phyloP scores from a whole-genome alignment of 768 basidiomycete species.

The Nevesoporus exiguus region DNA sequence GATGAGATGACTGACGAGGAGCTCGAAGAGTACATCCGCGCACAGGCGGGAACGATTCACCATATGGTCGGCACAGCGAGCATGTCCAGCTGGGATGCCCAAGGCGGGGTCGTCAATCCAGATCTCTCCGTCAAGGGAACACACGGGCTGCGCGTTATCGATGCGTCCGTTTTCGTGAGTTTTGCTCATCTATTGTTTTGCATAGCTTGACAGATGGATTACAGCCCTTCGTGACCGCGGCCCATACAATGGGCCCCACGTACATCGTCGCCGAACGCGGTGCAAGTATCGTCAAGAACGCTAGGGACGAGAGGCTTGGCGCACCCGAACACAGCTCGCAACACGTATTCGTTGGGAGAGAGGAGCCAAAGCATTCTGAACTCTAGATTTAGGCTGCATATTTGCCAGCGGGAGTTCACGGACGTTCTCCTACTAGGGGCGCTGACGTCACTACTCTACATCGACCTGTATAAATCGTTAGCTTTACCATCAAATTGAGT shows the following conservation, averaged over 20 bases:
- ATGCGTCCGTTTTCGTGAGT: not conserved
- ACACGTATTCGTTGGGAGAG: not conserved
- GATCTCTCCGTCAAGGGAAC: not conserved
- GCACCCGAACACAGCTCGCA: not conserved
- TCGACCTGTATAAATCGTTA: not conserved
- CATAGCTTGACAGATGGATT: not conserved
- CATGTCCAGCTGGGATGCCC: not conserved
- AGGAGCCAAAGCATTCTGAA: not conserved
- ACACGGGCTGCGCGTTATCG: not conserved
- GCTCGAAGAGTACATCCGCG: not conserved
- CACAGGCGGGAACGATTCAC: not conserved
- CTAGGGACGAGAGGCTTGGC: not conserved
- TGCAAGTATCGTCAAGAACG: not conserved
- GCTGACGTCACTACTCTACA: constrained; percentile 5
- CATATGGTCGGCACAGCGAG: not conserved
- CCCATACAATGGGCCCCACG: not conserved
- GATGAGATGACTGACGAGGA: not conserved
- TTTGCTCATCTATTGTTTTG: not conserved
- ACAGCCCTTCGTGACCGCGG: not conserved
- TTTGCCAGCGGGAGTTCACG: too few species aligned
- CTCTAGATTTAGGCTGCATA: not conserved
- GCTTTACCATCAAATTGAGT: too few species aligned
- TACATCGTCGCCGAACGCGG: not conserved
- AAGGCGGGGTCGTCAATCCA: not conserved
- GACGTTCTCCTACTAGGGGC: not conserved